A percentile compares a stretch with the other conserved stretches of the same genome.
Conservation (phyloP, 495 filamentous ascomycete species). For the Hypoxylon intermedium region DNA sequence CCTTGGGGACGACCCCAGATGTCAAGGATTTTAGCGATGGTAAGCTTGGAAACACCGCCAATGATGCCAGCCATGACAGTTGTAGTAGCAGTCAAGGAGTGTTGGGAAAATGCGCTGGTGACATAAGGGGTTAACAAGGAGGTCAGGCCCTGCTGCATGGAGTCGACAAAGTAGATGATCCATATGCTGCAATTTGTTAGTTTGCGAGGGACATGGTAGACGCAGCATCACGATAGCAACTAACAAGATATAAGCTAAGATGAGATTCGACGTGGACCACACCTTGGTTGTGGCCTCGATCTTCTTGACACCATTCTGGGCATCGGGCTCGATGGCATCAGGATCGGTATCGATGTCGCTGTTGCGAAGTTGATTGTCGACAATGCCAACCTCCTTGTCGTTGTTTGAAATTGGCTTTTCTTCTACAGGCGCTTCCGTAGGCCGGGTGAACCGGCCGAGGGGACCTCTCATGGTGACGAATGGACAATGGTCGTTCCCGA, state of each 20-base stretch:
- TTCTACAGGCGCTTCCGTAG: conserved; percentile 30
- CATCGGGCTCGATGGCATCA: conserved; percentile 34
- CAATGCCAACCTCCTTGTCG: conserved; percentile 35
- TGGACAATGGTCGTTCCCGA: too few species aligned
- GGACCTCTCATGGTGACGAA: conserved; percentile 38
- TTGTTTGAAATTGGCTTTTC: conserved; percentile 17
- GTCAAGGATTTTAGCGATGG: conserved; percentile 65
- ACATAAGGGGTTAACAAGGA: conserved; percentile 47
- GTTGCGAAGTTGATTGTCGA: conserved; percentile 20
- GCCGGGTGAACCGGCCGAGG: conserved; percentile 24
- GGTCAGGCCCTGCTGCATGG: conserved; percentile 45
- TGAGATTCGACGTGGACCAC: conserved; percentile 53
- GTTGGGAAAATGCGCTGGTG: conserved; percentile 44
- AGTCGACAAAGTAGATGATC: conserved; percentile 52
- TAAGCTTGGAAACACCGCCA: conserved; percentile 60
- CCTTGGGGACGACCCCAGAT: conserved; percentile 58
- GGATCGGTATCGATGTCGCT: conserved; percentile 43
- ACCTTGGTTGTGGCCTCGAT: conserved; percentile 57
- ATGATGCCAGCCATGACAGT: conserved; percentile 57
- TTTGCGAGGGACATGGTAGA: background rate
- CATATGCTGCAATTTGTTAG: conserved; percentile 49
- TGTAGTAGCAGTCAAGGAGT: conserved; percentile 48
- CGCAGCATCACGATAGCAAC: background rate
- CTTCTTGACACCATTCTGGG: conserved; percentile 56
- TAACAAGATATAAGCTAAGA: conserved; percentile 54